These are phyloP conservation scores for Russula compacta DNA, from an alignment of 768 basidiomycete species.

Conservation along the genomic window DNA sequence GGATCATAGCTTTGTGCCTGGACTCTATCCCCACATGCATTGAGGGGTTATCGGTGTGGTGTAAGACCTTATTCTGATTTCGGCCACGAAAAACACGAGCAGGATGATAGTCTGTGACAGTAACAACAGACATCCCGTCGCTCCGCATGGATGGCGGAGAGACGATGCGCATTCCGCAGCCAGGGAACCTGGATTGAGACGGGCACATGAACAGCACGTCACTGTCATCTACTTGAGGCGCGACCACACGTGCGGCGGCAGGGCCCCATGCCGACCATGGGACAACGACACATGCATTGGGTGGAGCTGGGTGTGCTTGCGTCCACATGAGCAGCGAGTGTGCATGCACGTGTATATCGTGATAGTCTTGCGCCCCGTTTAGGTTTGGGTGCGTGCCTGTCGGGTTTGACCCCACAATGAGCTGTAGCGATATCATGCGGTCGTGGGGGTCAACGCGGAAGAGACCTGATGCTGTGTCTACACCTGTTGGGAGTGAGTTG, in stretches of 20 bases:
- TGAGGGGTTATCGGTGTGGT: not conserved
- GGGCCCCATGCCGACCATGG: slow-evolving; percentile 1
- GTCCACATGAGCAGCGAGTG: slow-evolving; percentile 2
- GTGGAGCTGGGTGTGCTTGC: not conserved
- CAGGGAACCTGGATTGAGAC: not conserved
- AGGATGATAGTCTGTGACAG: slow-evolving; percentile 1
- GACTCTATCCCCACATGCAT: not conserved
- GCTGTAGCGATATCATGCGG: not conserved
- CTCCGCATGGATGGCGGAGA: not conserved
- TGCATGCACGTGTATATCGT: not conserved
- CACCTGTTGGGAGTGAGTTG: not conserved
- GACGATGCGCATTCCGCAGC: not conserved
- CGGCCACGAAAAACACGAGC: not conserved
- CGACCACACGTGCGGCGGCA: not conserved
- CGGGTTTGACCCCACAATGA: not conserved
- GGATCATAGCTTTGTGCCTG: not conserved
- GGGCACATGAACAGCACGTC: not conserved
- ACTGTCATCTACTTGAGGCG: not conserved
- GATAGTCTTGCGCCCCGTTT: not conserved
- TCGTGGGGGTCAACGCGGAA: not conserved
- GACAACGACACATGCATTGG: not conserved
- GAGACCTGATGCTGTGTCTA: not conserved
- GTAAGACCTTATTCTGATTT: not conserved
- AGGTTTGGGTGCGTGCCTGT: not conserved
- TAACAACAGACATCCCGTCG: not conserved